phyloP scores from a whole-genome alignment of 192 early-diverging fungal species.

The Coemansia sp. region DNA sequence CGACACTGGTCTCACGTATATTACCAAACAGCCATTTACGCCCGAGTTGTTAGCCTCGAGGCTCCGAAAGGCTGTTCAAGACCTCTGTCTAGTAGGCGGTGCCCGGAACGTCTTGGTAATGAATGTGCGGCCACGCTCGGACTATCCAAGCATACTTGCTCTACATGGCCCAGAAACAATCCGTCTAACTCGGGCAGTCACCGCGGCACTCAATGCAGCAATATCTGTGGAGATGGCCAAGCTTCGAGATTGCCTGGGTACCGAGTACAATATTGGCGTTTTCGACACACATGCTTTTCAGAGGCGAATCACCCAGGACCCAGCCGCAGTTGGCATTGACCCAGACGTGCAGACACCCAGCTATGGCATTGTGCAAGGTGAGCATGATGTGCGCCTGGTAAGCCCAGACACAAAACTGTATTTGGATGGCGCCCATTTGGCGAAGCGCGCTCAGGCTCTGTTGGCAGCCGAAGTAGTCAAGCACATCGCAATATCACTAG shows the following conservation, averaged over 20 bases:
- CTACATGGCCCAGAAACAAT: constrained; percentile 6
- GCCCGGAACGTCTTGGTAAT: constrained; percentile 31
- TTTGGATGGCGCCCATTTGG: constrained; percentile 36
- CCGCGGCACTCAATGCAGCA: constrained; percentile 19
- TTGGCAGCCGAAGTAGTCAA: constrained; percentile 24
- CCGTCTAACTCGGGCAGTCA: constrained; percentile 10
- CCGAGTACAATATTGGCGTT: constrained; percentile 3
- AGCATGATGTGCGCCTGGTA: background rate
- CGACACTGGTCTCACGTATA: constrained; percentile 10
- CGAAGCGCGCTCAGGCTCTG: constrained; percentile 32
- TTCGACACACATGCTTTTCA: constrained; percentile 45
- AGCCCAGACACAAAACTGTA: constrained; percentile 29
- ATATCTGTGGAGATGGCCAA: constrained; percentile 6
- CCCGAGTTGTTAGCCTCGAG: constrained; percentile 17
- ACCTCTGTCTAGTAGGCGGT: constrained; percentile 10
- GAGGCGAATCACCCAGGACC: constrained; percentile 12
- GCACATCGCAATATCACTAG: constrained; percentile 4
- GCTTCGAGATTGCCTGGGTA: constrained; percentile 25
- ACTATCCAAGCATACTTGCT: constrained; percentile 36
- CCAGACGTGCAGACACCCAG: constrained; percentile 13
- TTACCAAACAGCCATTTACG: constrained; percentile 19
- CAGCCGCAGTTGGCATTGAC: constrained; percentile 21
- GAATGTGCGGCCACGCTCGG: constrained; percentile 44
- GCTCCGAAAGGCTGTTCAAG: constrained; percentile 10
- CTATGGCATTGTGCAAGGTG: background rate